A percentile compares a stretch with the other conserved stretches of the same genome.
Evolutionary conservation across 495 filamentous ascomycete species (phyloP).

Genomic region (Penicillium soppii): DNA sequence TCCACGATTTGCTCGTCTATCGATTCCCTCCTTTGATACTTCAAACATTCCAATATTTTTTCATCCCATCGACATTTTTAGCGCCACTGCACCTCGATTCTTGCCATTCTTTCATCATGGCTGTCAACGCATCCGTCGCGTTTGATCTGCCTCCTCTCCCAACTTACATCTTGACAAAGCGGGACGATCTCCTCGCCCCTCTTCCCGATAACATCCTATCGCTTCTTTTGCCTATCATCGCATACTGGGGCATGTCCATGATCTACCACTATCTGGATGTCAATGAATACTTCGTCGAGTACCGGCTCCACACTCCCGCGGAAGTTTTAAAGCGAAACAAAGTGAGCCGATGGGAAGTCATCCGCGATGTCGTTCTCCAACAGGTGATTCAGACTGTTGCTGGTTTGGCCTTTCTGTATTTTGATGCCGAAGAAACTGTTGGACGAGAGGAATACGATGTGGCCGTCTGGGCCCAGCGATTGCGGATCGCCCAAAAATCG

Average conservation of each 20-base stretch:
- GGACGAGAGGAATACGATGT: slow-evolving; percentile 83
- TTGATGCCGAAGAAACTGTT: slow-evolving; percentile 61
- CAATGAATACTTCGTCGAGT: slow-evolving; percentile 78
- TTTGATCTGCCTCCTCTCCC: slow-evolving; percentile 74
- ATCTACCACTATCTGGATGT: slow-evolving; percentile 84
- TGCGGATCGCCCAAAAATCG: slow-evolving; percentile 67
- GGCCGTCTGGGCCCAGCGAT: slow-evolving; percentile 73
- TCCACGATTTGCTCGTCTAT: background rate
- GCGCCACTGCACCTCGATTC: background rate
- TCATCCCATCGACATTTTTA: background rate
- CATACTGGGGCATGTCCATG: slow-evolving; percentile 86
- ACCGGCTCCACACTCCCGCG: slow-evolving; percentile 88
- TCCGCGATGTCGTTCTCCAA: slow-evolving; percentile 83
- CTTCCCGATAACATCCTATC: slow-evolving; percentile 79
- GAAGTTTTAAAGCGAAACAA: slow-evolving; percentile 85
- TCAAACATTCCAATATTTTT: background rate
- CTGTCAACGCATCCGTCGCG: slow-evolving; percentile 40
- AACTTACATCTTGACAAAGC: slow-evolving; percentile 63
- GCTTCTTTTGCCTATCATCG: slow-evolving; percentile 71
- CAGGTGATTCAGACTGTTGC: slow-evolving; percentile 81
- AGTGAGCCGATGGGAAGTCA: slow-evolving; percentile 75
- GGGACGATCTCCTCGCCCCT: slow-evolving; percentile 68
- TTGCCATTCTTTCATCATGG: slow-evolving; percentile 27
- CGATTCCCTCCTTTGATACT: background rate
- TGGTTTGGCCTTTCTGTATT: slow-evolving; percentile 57